These are phyloP conservation scores for Candida tallmaniae DNA, from an alignment of 805 yeast species.

Conservation along the genomic window DNA sequence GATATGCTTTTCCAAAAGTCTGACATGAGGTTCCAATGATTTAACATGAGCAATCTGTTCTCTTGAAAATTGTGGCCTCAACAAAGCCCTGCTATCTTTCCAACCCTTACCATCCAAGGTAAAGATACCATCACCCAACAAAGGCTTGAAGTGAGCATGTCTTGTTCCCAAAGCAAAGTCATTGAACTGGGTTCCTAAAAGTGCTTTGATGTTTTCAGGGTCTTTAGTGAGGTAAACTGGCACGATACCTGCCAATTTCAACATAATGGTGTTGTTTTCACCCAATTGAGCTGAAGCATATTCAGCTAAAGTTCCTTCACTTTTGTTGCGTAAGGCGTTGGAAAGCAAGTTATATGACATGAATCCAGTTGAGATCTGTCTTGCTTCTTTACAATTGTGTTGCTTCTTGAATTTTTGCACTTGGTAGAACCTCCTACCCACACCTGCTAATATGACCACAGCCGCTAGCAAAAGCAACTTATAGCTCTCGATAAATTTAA, in stretches of 20 bases:
- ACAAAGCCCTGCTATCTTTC: slow-evolving; percentile 34
- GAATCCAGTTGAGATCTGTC: slow-evolving; percentile 2
- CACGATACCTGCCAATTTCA: slow-evolving; percentile 16
- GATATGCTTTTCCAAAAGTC: slow-evolving; percentile 22
- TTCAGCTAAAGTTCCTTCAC: slow-evolving; percentile 22
- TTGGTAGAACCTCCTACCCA: too few species aligned
- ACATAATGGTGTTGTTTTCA: slow-evolving; percentile 10
- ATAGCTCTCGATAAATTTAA: too few species aligned
- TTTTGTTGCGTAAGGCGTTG: slow-evolving; percentile 13
- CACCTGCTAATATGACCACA: too few species aligned
- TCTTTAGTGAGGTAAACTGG: slow-evolving; percentile 24
- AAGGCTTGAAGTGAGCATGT: slow-evolving; percentile 26
- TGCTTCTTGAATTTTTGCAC: slow-evolving; percentile 10
- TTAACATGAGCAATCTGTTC: slow-evolving; percentile 34
- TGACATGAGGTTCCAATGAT: slow-evolving; percentile 29
- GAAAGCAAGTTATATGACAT: slow-evolving; percentile 6
- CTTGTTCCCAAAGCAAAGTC: slow-evolving; percentile 32
- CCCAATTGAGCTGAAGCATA: slow-evolving; percentile 11
- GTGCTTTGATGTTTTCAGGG: slow-evolving; percentile 34
- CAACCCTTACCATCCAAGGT: slow-evolving; percentile 36
- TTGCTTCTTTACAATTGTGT: slow-evolving; percentile 17
- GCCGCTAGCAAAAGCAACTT: too few species aligned
- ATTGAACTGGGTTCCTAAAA: slow-evolving; percentile 35
- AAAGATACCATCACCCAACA: slow-evolving; percentile 36
- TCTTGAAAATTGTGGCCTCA: slow-evolving; percentile 36